Percentiles rank a stretch among this genome's conserved stretches.
Evolutionary conservation across 1,284 basidiomycete species (phyloP).

Genomic region (Mycosarcoma maydis): DNA sequence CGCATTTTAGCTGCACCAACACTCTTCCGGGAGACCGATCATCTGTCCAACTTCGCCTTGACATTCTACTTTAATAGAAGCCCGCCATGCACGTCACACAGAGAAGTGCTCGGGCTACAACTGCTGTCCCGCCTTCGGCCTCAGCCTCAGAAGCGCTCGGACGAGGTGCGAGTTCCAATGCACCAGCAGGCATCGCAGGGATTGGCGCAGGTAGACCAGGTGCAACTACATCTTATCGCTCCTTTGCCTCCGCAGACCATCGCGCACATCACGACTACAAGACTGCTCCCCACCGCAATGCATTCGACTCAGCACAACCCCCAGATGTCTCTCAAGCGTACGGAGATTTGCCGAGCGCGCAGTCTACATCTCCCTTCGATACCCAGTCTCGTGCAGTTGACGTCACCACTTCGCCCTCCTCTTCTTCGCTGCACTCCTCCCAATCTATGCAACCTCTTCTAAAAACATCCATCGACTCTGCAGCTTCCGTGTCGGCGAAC

Average conservation of each 20-base stretch:
- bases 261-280: conserved; percentile 12
- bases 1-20: not conserved
- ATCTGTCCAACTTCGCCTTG: not conserved
- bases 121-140: not conserved
- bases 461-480: not conserved
- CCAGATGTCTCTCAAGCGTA: conserved; percentile 11
- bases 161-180: conserved; percentile 4
- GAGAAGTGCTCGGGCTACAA: conserved; percentile 3
- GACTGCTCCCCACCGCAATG: conserved; percentile 4
- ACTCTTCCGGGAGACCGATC: not conserved
- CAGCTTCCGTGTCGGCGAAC: not conserved
- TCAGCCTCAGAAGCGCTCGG: not conserved
- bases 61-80: not conserved
- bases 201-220: conserved; percentile 27
- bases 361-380: conserved; percentile 20
- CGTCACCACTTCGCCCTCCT: conserved; percentile 12
- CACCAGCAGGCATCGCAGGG: conserved; percentile 28
- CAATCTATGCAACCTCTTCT: conserved; percentile 19
- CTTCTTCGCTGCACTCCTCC: conserved; percentile 13
- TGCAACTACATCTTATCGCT: conserved; percentile 10
- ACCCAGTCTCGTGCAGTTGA: conserved; percentile 18
- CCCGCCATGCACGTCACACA: conserved; percentile 25
- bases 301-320: conserved; percentile 17
- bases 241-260: conserved; percentile 9
- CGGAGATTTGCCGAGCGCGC: conserved; percentile 7